These are phyloP conservation scores for Colletotrichum graminicola DNA, from an alignment of 2,329 filamentous ascomycete genomes.

Conservation along the genomic window DNA sequence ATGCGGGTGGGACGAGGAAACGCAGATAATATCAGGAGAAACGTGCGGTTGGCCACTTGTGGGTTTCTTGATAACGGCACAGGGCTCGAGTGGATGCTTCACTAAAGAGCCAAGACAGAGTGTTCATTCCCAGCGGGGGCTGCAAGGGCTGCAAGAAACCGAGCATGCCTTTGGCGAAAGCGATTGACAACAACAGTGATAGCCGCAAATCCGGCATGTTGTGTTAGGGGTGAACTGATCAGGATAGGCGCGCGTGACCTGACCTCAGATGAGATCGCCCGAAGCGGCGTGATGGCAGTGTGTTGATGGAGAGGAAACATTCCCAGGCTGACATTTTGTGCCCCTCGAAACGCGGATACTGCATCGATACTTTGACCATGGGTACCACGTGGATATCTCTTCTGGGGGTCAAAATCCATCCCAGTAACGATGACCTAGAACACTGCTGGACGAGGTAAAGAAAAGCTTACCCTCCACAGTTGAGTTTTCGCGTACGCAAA, in stretches of 20 bases:
- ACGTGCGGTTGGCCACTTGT: slow-evolving; percentile 12
- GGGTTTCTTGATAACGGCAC: slow-evolving; percentile 22
- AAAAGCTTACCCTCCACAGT: background rate
- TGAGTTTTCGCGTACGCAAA: background rate
- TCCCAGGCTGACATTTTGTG: background rate
- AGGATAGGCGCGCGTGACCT: background rate
- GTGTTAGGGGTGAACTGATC: slow-evolving; percentile 8
- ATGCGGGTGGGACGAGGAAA: slow-evolving; percentile 10
- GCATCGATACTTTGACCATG: background rate
- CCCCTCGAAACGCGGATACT: background rate
- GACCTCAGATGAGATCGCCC: background rate
- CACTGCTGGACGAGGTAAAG: background rate
- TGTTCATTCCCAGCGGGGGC: slow-evolving; percentile 31
- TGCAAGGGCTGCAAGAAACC: slow-evolving; percentile 13
- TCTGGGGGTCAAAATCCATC: background rate
- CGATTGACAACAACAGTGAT: slow-evolving; percentile 14
- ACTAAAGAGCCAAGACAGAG: slow-evolving; percentile 7
- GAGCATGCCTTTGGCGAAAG: slow-evolving; percentile 1
- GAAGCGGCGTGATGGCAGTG: slow-evolving; percentile 6
- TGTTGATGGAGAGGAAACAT: slow-evolving; percentile 5
- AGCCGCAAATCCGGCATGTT: slow-evolving; percentile 15
- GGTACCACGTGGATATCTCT: background rate
- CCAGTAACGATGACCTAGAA: background rate
- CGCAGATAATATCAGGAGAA: background rate
- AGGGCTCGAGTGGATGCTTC: slow-evolving; percentile 17